Base-by-base conservation (phyloP, 108 stramenopile genomes). In the Poteriospumella lacustris region DNA sequence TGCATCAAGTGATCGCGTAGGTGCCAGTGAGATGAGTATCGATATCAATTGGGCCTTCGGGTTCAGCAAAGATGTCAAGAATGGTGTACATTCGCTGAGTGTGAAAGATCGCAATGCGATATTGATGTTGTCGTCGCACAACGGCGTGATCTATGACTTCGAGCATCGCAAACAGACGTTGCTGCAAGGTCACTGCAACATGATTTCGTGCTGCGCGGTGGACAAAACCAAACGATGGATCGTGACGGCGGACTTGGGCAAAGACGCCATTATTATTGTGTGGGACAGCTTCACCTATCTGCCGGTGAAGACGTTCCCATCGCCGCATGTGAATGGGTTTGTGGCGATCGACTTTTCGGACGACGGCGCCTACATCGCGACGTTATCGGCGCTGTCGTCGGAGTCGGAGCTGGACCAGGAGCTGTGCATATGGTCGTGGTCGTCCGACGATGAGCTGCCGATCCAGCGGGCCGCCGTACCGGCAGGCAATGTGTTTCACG, bases 131-230 rank as follows among this genome's bases (percentile, higher is more conserved):
- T 47, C 81, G 0, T 79, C 86, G 31, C 86, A 88, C 67, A 81
- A 84, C 0, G 87, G 87, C 26, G 80, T 88, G 0, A 77, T 88
- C 33, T 88, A 85, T 60, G 87, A 88, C 64, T 87, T 83, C 43
- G 69, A 43, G 15, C 28, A 84, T 41, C 85, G 86, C 26, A 85
- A 44, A n/a, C 87, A 88, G 52, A 80, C 79, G 2, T 58, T 88
- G 5, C 64, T 88, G n/a, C 87, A 88, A 68, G 87, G 87, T 1
- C 87, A 88, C 78, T 88, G 87, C 73, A 87, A 87, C 33, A 68
- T 79, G 1, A 88, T 88, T 52, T 41, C 76, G 2, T 42, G 60
- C 43, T 76, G 81, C 38, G 85, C 84, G 1, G 77, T 86, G 2
- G 83, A 80, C 43, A 38, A 67, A 0, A 83, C 86, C 78, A 87